Conservation (phyloP, 139 green algal species). For the Volvox africanus region DNA sequence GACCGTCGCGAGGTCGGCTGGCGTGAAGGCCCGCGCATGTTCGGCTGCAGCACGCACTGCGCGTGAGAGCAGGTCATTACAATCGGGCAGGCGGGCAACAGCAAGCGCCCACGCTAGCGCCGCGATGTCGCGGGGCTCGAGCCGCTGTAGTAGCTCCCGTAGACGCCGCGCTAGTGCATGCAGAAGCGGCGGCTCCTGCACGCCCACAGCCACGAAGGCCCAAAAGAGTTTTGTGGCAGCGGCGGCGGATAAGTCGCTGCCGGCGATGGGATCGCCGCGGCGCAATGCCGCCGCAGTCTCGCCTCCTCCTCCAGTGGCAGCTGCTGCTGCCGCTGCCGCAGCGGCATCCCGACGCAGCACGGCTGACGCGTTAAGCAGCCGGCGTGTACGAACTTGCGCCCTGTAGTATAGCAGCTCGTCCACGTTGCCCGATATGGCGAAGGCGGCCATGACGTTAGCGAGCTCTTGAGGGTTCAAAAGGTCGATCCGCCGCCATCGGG, state of each 20-base stretch:
- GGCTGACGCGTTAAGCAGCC: background rate
- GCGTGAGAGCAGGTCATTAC: slow-evolving; percentile 13
- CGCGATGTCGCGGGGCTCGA: slow-evolving; percentile 40
- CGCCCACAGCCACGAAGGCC: slow-evolving; percentile 20
- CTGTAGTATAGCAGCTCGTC: slow-evolving; percentile 41
- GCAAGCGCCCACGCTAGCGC: slow-evolving; percentile 19
- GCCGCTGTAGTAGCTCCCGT: background rate
- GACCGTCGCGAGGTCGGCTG: slow-evolving; percentile 13
- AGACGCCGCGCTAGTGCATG: background rate
- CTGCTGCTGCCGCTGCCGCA: background rate
- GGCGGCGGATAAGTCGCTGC: background rate
- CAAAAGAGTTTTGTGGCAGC: slow-evolving; percentile 16
- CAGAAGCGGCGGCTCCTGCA: slow-evolving; percentile 8
- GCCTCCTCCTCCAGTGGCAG: too few species aligned
- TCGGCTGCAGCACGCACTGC: background rate
- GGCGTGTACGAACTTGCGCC: slow-evolving; percentile 17
- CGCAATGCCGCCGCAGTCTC: background rate
- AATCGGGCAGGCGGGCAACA: slow-evolving; percentile 9
- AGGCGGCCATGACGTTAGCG: slow-evolving; percentile 47
- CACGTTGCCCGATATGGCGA: slow-evolving; percentile 43
- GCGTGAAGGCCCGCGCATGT: background rate
- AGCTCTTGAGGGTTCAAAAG: slow-evolving; percentile 42
- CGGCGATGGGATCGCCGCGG: slow-evolving; percentile 30
- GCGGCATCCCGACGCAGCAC: background rate
- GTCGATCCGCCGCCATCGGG: slow-evolving; percentile 14